Percentiles rank a stretch among this genome's conserved stretches.
phyloP scores from a whole-genome alignment of 257 asterid genomes.

The Ajuga chamaepitys region DNA sequence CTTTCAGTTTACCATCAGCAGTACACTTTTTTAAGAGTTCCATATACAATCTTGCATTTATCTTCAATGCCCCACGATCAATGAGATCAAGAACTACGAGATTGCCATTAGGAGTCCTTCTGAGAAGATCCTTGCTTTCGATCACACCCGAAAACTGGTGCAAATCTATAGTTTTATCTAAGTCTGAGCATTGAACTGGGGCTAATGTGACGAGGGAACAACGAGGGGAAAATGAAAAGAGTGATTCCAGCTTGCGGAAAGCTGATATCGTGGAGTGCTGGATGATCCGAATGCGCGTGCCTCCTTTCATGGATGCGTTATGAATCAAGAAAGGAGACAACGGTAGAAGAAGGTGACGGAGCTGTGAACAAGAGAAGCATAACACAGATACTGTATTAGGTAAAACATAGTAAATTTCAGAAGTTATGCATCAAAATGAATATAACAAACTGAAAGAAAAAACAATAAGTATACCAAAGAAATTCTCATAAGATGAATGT shows the following conservation, averaged over 20 bases:
- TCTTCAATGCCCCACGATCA: conserved; percentile 41
- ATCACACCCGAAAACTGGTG: conserved; percentile 14
- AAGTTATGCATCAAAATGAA: too few species aligned
- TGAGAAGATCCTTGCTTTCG: conserved; percentile 29
- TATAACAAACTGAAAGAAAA: too few species aligned
- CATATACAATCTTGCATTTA: conserved; percentile 40
- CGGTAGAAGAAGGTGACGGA: too few species aligned
- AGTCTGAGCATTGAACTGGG: conserved; percentile 1
- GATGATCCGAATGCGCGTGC: neutral
- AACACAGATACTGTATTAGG: too few species aligned
- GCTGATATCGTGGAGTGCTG: neutral
- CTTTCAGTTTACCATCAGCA: conserved; percentile 34
- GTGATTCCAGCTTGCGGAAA: neutral
- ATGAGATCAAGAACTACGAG: conserved; percentile 54
- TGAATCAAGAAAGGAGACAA: too few species aligned
- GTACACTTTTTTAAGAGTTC: conserved; percentile 54
- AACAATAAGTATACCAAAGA: too few species aligned
- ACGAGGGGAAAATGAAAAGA: neutral
- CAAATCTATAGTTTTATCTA: neutral
- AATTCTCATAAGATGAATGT: too few species aligned
- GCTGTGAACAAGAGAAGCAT: too few species aligned
- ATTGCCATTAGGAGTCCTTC: conserved; percentile 31
- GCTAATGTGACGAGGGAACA: conserved; percentile 1
- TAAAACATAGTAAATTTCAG: too few species aligned
- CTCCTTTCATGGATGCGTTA: neutral